Evolutionary conservation across 2,329 filamentous ascomycete genomes (phyloP), one percentile per base, ranked within the genome.

Genomic region (Nannizzia gypsea): DNA sequence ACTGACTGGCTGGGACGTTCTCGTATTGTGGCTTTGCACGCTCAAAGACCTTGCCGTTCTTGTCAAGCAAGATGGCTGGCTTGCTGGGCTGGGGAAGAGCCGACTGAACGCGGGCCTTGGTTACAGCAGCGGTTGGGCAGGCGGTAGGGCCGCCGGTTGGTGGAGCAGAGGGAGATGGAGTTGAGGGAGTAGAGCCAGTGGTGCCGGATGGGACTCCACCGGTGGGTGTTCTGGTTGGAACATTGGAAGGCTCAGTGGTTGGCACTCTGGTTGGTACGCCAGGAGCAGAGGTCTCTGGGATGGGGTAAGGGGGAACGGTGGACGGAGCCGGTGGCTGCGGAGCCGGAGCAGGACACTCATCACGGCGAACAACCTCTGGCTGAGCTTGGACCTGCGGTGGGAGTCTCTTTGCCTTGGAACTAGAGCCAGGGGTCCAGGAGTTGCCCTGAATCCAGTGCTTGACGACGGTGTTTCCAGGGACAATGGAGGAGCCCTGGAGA

Each of bases 11-110:
- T 2, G 84, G 73, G 1, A 89, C 74, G 46, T 77, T 76, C 69
- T 88, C 83, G 70, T 97, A 99, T 72, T 96, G 89, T 13, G 93
- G 93, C 80, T 93, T 95, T 72, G 85, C 87, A 66, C 88, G 87
- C 64, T 90, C 87, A 70, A 91, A 90, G 67, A 96, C 78, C 40
- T 82, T 84, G 64, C 88, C 89, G 24, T 78, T 72, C 42, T 73
- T 72, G 64, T 83, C 79, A 42, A 91, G 78, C 15, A 97, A 84
- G 24, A 72, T 76, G 11, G 78, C 73, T 5, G 90, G 88, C 76
- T 89, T 92, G 59, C 75, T 70, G 42, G 83, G 76, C 26, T 78
- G 76, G 63, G 71, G 77, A 65, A 83, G 77, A 5, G 78, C 66
- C 40, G 76, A 82, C 74, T 93, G 89, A 4, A 87, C 76, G n/a